phyloP scores from a whole-genome alignment of 768 basidiomycete species.

The Xanthoconium stramineum region DNA sequence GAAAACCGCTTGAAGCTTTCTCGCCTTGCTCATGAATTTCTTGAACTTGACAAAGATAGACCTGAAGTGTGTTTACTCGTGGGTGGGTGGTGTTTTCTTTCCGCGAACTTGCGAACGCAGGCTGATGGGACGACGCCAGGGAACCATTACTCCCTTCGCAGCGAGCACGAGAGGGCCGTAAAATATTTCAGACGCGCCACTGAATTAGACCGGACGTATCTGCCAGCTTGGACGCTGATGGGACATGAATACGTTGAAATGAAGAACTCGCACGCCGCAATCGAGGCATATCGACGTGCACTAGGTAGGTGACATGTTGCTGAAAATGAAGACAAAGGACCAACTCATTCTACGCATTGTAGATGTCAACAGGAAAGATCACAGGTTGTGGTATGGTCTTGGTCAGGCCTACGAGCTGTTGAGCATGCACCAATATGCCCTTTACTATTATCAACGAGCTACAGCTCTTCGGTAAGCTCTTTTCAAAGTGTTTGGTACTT shows the following conservation, averaged over 20 bases:
- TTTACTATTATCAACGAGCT: conserved; percentile 95
- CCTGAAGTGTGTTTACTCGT: conserved; percentile 97
- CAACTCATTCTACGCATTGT: neutral
- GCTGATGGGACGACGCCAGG: conserved; percentile 45
- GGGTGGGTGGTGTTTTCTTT: conserved; percentile 48
- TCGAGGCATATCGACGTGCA: conserved; percentile 94
- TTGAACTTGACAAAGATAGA: conserved; percentile 84
- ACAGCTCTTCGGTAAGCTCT: conserved; percentile 75
- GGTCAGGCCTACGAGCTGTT: conserved; percentile 97
- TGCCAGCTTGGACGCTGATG: conserved; percentile 98
- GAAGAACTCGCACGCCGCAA: conserved; percentile 99
- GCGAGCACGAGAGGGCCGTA: conserved; percentile 94
- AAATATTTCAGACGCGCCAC: conserved; percentile 93
- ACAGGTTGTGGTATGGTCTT: conserved; percentile 97
- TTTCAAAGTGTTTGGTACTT: neutral
- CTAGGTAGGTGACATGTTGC: conserved; percentile 62
- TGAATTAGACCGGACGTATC: conserved; percentile 91
- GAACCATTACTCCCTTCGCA: conserved; percentile 93
- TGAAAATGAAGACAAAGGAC: neutral
- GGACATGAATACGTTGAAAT: conserved; percentile 98
- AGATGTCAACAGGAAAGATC: conserved; percentile 98
- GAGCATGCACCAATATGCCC: conserved; percentile 94
- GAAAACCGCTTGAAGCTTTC: conserved; percentile 87
- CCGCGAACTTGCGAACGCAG: neutral
- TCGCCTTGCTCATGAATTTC: conserved; percentile 87